Evolutionary conservation across 2,329 filamentous ascomycete species (phyloP).

Genomic region (Gnomoniopsis smithogilvyi): DNA sequence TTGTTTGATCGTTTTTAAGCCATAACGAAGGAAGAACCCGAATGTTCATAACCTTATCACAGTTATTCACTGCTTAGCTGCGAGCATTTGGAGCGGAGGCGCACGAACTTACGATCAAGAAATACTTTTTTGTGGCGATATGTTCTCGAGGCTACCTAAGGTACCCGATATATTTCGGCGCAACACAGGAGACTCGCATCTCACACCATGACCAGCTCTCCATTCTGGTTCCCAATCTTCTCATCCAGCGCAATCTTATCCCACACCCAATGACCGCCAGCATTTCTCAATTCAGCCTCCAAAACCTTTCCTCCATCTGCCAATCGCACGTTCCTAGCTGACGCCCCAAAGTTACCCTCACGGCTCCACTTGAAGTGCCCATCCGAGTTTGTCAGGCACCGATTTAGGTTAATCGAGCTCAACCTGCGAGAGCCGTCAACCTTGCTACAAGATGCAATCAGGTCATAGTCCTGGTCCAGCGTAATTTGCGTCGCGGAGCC

Average conservation of each 20-base stretch:
- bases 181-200: neutral
- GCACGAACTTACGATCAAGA: no score
- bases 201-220: slow-evolving; percentile 41
- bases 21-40: no score
- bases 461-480: slow-evolving; percentile 18
- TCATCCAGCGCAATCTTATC: slow-evolving; percentile 22
- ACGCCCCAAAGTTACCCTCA: slow-evolving; percentile 18
- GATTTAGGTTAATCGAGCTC: slow-evolving; percentile 20
- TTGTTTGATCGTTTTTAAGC: no score
- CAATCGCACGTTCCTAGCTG: slow-evolving; percentile 17
- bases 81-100: no score
- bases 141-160: no score
- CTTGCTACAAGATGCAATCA: slow-evolving; percentile 19
- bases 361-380: slow-evolving; percentile 18
- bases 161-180: no score
- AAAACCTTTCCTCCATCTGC: slow-evolving; percentile 14
- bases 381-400: slow-evolving; percentile 17
- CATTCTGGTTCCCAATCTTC: slow-evolving; percentile 21
- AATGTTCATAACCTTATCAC: no score
- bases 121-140: no score
- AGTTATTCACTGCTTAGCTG: no score
- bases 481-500: slow-evolving; percentile 11
- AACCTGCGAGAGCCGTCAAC: slow-evolving; percentile 16
- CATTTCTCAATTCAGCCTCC: slow-evolving; percentile 22
- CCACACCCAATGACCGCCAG: slow-evolving; percentile 19